Base-by-base conservation (phyloP, 495 filamentous ascomycete genomes). In the Xylaria grammica region DNA sequence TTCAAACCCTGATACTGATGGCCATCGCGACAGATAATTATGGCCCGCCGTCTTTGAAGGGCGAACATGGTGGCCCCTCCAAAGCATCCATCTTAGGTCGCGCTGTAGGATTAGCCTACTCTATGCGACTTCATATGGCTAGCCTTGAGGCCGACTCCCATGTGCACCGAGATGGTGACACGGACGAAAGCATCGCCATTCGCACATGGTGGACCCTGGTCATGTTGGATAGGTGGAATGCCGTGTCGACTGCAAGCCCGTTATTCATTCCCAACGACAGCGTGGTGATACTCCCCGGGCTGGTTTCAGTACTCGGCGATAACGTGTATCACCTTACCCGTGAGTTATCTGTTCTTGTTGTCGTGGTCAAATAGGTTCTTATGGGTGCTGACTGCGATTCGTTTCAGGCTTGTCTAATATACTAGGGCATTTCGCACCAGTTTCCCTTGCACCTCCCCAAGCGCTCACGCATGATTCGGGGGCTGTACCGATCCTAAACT, bases 201-300 rank as follows among this genome's bases (percentile, higher is more conserved):
- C 85, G 91, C 40, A 85, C 85, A 51, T 96, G 91, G 90, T 91
- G 89, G 76, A 84, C 87, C 1, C 74, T 95, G 58, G 82, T 89
- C 50, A 86, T 91, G 68, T 76, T 96, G 62, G 87, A 91, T 60
- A 85, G 91, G 30, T 94, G 89, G 88, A 86, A 92, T 69, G 86
- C 90, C 17, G 81, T 89, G 44, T 88, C 86, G 68, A 89, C 85
- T 1, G 86, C 86, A 11, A 84, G 72, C 55, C 84, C 86, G 10
- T 60, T 83, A 4, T 73, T 86, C 46, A 85, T 92, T 62, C 80
- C 79, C 13, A 87, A 93, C 59, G 79, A 82, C 29, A 88, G 79
- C 65, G 81, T 90, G 13, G 79, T 90, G 19, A 73, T 89, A 57
- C 78, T 85, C 15, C 84, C 82, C 0, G 88, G 89, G 61, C 86